Evolutionary conservation across 2,329 filamentous ascomycete species (phyloP).

Genomic region (Calonectria leucothoes): DNA sequence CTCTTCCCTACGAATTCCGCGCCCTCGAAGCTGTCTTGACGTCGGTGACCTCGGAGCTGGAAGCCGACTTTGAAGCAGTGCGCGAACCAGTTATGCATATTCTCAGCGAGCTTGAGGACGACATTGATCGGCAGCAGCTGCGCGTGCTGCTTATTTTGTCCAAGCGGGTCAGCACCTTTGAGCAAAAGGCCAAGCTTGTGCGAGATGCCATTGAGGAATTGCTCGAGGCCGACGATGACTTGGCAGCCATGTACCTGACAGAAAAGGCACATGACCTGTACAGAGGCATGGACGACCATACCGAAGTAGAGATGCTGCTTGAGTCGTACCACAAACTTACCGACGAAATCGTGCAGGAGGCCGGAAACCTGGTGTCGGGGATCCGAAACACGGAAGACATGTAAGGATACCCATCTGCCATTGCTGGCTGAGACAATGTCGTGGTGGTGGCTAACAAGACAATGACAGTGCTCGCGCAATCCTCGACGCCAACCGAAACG

Average conservation of each 20-base stretch:
- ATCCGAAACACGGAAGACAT: slow-evolving; percentile 99
- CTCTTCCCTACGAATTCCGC: slow-evolving; percentile 93
- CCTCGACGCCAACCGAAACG: slow-evolving; percentile 96
- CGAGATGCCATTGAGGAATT: slow-evolving; percentile 95
- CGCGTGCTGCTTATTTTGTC: slow-evolving; percentile 91
- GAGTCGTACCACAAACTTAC: slow-evolving; percentile 98
- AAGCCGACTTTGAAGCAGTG: slow-evolving; percentile 94
- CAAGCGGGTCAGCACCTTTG: slow-evolving; percentile 95
- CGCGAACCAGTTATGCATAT: slow-evolving; percentile 92
- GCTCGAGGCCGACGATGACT: slow-evolving; percentile 94
- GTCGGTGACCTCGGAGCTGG: slow-evolving; percentile 90
- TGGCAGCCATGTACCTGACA: slow-evolving; percentile 94
- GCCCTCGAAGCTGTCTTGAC: slow-evolving; percentile 95
- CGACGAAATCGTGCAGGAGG: slow-evolving; percentile 97
- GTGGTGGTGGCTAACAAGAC: slow-evolving; percentile 37
- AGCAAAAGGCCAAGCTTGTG: slow-evolving; percentile 95
- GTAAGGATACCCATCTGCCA: slow-evolving; percentile 70
- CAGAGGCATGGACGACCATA: slow-evolving; percentile 86
- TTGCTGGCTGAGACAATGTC: background rate
- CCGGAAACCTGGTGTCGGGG: slow-evolving; percentile 90
- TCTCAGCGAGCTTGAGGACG: slow-evolving; percentile 90
- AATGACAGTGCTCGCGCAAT: slow-evolving; percentile 91
- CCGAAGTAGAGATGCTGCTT: slow-evolving; percentile 95
- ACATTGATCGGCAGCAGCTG: slow-evolving; percentile 95
- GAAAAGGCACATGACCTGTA: slow-evolving; percentile 83